A percentile compares a stretch with the other conserved stretches of the same genome.
These are phyloP conservation scores for Diaporthe vaccinii DNA, from an alignment of 2,329 filamentous ascomycete species.

Conservation along the genomic window DNA sequence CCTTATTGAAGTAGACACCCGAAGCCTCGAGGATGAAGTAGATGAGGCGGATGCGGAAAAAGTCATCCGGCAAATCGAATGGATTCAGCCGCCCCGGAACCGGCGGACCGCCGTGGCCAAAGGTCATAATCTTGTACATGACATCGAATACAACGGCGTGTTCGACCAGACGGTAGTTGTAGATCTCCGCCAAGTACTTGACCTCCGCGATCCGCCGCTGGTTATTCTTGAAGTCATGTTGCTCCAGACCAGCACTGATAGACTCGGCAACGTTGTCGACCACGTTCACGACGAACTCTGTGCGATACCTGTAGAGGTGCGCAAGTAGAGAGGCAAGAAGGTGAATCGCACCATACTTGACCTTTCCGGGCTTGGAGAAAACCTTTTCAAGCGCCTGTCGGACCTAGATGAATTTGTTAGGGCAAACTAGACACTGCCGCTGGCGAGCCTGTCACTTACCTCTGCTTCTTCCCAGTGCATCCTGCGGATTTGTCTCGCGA, in stretches of 20 bases:
- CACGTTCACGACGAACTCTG: slow-evolving; percentile 89
- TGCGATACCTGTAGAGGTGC: slow-evolving; percentile 91
- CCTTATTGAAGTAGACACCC: slow-evolving; percentile 95
- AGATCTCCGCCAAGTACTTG: slow-evolving; percentile 95
- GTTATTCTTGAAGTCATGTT: slow-evolving; percentile 98
- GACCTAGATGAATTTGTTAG: slow-evolving; percentile 60
- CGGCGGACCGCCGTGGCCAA: slow-evolving; percentile 89
- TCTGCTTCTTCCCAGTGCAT: slow-evolving; percentile 98
- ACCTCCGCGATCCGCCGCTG: slow-evolving; percentile 95
- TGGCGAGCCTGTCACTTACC: slow-evolving; percentile 55
- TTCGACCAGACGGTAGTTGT: slow-evolving; percentile 97
- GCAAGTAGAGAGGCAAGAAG: slow-evolving; percentile 90
- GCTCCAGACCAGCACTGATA: slow-evolving; percentile 87
- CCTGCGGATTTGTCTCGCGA: slow-evolving; percentile 93
- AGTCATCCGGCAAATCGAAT: slow-evolving; percentile 92
- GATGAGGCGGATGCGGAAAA: slow-evolving; percentile 92
- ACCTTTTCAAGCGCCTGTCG: slow-evolving; percentile 77
- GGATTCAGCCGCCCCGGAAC: slow-evolving; percentile 81
- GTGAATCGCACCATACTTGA: slow-evolving; percentile 98
- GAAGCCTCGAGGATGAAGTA: slow-evolving; percentile 94
- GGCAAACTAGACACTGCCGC: slow-evolving; percentile 37
- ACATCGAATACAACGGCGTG: slow-evolving; percentile 96
- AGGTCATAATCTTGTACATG: slow-evolving; percentile 93
- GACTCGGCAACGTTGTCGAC: slow-evolving; percentile 94
- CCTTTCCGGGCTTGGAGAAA: slow-evolving; percentile 95